Evolutionary conservation across 139 green algal genomes (phyloP).

Genomic region (Zygnema cylindricum): DNA sequence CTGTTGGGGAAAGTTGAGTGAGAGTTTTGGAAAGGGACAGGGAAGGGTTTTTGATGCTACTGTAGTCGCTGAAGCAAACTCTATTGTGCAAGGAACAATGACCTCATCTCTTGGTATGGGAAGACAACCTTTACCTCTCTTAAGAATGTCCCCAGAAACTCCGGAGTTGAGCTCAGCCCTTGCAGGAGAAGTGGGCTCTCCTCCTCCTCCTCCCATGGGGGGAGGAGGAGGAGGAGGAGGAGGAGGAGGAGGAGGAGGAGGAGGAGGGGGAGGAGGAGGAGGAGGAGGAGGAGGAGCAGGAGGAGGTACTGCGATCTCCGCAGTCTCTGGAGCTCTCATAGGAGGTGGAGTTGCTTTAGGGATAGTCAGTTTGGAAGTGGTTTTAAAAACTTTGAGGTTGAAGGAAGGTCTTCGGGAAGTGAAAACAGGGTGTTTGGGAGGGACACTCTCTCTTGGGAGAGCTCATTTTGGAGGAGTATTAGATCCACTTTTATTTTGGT

Average conservation of each 20-base stretch:
- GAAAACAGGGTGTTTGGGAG: background rate
- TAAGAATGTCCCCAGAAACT: slow-evolving; percentile 30
- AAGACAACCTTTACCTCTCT: background rate
- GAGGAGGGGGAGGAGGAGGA: slow-evolving; percentile 5
- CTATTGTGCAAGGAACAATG: background rate
- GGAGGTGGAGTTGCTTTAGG: background rate
- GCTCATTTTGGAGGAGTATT: background rate
- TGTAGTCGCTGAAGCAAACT: slow-evolving; percentile 1
- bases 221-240: slow-evolving; percentile 2
- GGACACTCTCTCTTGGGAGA: background rate
- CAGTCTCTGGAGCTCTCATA: slow-evolving; percentile 16
- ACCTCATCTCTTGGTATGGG: background rate
- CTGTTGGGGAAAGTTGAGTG: slow-evolving; percentile 27
- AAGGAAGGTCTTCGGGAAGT: slow-evolving; percentile 6
- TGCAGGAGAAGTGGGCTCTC: background rate
- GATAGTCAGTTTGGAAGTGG: background rate
- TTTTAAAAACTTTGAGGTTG: slow-evolving; percentile 9
- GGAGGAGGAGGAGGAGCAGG: background rate
- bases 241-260: slow-evolving; percentile 12
- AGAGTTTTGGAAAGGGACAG: slow-evolving; percentile 19
- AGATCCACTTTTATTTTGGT: slow-evolving; percentile 11
- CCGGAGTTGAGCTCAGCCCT: slow-evolving; percentile 11
- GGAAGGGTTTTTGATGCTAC: background rate
- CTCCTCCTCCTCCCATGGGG: background rate
- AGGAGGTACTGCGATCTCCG: background rate